Evolutionary conservation across 2,329 filamentous ascomycete species (phyloP).

Genomic region (Trichophyton benhamiae): DNA sequence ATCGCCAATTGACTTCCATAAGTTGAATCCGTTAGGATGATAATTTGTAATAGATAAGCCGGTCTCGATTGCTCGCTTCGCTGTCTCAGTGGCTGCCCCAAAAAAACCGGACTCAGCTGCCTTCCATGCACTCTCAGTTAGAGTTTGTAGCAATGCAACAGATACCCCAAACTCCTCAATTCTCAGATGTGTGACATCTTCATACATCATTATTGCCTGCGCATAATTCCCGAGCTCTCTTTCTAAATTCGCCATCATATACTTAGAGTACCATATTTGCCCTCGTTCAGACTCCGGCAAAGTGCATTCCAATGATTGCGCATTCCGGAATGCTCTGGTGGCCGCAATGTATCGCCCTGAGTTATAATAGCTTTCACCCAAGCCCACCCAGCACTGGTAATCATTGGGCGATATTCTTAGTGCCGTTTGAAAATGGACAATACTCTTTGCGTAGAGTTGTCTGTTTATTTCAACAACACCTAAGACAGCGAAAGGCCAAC

Average conservation of each 20-base stretch:
- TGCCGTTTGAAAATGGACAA: constrained; percentile 83
- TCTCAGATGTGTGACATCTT: constrained; percentile 54
- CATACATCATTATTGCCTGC: constrained; percentile 65
- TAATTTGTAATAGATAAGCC: constrained; percentile 50
- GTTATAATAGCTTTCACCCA: constrained; percentile 95
- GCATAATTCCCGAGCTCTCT: constrained; percentile 85
- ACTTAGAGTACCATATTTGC: constrained; percentile 88
- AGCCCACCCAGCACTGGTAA: constrained; percentile 90
- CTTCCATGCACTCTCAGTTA: constrained; percentile 68
- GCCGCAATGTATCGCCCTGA: constrained; percentile 91
- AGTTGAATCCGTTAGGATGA: constrained; percentile 67
- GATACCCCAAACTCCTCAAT: constrained; percentile 72
- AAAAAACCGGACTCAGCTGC: constrained; percentile 74
- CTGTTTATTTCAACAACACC: constrained; percentile 92
- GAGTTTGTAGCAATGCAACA: constrained; percentile 75
- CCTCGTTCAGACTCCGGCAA: constrained; percentile 43
- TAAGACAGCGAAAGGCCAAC: constrained; percentile 89
- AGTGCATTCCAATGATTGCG: constrained; percentile 58
- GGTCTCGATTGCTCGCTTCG: constrained; percentile 55
- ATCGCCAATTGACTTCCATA: constrained; percentile 89
- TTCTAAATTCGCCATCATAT: constrained; percentile 92
- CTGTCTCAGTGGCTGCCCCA: constrained; percentile 64
- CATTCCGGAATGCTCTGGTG: constrained; percentile 77
- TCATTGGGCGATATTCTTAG: constrained; percentile 71
- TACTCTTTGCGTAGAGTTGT: constrained; percentile 76